Percentiles rank a stretch among this genome's conserved stretches.
Evolutionary conservation across 805 yeast genomes (phyloP).

Genomic region (Sporopachydermia quercuum): DNA sequence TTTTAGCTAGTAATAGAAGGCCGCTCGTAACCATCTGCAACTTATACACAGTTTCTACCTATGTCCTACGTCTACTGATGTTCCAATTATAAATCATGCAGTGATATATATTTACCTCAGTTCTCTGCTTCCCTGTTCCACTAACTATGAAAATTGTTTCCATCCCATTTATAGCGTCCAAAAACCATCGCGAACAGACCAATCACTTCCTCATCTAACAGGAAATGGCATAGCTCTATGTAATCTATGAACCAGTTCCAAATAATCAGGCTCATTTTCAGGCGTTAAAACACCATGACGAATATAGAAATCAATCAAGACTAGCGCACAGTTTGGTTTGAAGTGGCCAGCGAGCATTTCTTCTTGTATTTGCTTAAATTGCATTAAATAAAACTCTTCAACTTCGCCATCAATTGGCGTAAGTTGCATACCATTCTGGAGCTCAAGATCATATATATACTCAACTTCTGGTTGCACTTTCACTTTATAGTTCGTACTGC

Average conservation of each 20-base stretch:
- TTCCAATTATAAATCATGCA: too few species aligned
- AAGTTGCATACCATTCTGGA: conserved; percentile 30
- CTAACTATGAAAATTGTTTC: too few species aligned
- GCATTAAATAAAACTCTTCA: conserved; percentile 51
- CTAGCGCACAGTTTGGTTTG: conserved; percentile 76
- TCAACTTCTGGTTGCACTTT: conserved; percentile 75
- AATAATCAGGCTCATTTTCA: conserved; percentile 48
- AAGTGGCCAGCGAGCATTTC: conserved; percentile 46
- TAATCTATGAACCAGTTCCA: conserved; percentile 40
- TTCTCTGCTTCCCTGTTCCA: too few species aligned
- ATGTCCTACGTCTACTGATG: too few species aligned
- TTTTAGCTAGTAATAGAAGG: too few species aligned
- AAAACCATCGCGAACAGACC: too few species aligned
- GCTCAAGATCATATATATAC: conserved; percentile 56
- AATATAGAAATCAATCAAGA: conserved; percentile 72
- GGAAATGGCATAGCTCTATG: conserved; percentile 72
- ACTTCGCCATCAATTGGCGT: conserved; percentile 63
- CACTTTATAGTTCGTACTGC: conserved; percentile 11
- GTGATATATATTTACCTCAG: too few species aligned
- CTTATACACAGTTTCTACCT: too few species aligned
- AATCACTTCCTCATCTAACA: conserved; percentile 15
- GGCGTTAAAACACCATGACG: conserved; percentile 65
- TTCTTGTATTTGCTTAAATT: conserved; percentile 36
- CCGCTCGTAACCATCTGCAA: too few species aligned
- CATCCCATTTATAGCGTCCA: too few species aligned